Evolutionary conservation across 2,329 filamentous ascomycete genomes (phyloP).

Genomic region (Neurospora crassa): DNA sequence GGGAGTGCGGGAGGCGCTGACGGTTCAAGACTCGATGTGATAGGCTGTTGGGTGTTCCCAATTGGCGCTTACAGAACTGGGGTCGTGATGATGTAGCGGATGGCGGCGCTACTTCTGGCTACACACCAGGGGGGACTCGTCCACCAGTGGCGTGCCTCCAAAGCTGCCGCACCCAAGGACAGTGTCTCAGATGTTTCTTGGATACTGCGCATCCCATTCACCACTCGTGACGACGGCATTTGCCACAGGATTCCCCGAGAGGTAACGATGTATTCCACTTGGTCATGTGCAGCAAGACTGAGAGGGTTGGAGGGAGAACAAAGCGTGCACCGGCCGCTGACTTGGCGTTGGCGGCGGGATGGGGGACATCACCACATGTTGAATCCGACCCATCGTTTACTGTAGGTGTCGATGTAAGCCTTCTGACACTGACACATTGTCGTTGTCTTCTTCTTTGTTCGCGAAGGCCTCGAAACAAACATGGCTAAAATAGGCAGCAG

Average conservation of each 20-base stretch:
- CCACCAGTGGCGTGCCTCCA: constrained; percentile 33
- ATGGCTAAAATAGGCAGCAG: background rate
- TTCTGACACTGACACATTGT: background rate
- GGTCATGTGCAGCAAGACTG: background rate
- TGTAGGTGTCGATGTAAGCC: background rate
- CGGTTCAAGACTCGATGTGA: constrained; percentile 25
- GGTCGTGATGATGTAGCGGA: constrained; percentile 28
- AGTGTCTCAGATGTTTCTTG: constrained; percentile 38
- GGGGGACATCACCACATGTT: background rate
- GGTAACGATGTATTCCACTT: constrained; percentile 7
- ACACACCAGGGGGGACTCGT: constrained; percentile 29
- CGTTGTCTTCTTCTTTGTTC: background rate
- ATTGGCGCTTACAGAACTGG: constrained; percentile 38
- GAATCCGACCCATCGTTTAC: background rate
- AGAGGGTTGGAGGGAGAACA: background rate
- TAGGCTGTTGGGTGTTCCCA: constrained; percentile 33
- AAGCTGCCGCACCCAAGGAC: constrained; percentile 32
- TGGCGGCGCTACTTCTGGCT: constrained; percentile 27
- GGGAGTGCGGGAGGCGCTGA: constrained; percentile 2
- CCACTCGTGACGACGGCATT: constrained; percentile 21
- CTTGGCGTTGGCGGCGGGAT: background rate
- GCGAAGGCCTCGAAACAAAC: background rate
- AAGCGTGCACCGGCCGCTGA: background rate
- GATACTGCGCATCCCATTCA: constrained; percentile 19
- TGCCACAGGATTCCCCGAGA: constrained; percentile 28